Evolutionary conservation across 2,329 filamentous ascomycete genomes (phyloP), one percentile per base, ranked within the genome.

Genomic region (Pseudocercospora musae): DNA sequence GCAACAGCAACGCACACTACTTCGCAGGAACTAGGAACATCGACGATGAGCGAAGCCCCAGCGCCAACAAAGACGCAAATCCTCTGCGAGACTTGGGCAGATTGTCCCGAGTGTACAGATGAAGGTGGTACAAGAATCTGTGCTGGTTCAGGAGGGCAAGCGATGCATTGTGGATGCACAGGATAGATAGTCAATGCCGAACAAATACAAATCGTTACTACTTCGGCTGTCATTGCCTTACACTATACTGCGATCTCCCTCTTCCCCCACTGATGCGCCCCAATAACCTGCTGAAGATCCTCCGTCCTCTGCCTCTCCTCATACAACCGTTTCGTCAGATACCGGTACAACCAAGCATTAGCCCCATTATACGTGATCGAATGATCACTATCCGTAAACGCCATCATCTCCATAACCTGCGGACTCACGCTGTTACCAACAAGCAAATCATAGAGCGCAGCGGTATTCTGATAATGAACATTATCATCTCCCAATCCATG

Each of bases 401-500:
- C 84, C 62, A 86, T 82, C 76, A 85, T 83, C 70, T 85, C 80
- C 79, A 90, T 79, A 78, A 88, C 86, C 61, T 82, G 78, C 0
- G 87, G 85, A 0, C 82, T 80, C 0, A 90, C 85, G 0, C 83
- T 83, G 0, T 76, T 81, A 0, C 82, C 81, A 31, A 89, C 84
- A 0, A 90, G 75, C 21, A 87, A 72, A 68, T 90, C 87, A 0
- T 86, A 76, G 33, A 90, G 73, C 0, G 83, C 85, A 0, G 87
- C 87, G 0, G 83, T 70, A 64, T 90, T 85, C 75, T 90, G 87
- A 71, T 88, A 89, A 70, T 90, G 88, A 13, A 90, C 88, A 57
- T 90, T 90, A 68, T 90, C 88, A 65, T 90, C 88, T 0, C 86
- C 87, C 0, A 85, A 85, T 0, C 87, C 88, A 69, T 90, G 88